Base-by-base conservation (phyloP, 1,284 basidiomycete genomes). In the Vanrija pseudolonga region DNA sequence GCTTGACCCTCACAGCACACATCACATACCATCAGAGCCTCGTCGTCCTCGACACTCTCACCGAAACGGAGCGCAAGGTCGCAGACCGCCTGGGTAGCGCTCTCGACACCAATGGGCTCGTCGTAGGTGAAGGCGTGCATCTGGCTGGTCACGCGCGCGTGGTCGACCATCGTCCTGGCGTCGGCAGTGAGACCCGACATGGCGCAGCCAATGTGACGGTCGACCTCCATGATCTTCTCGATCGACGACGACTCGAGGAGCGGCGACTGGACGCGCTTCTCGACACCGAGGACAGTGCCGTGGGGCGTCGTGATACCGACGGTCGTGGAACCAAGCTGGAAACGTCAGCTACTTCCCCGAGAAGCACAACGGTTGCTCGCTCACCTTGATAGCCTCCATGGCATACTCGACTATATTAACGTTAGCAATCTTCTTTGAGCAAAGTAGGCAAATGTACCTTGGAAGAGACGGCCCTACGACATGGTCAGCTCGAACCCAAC, bases 151-250 rank as follows among this genome's bases (percentile, higher is more conserved):
- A 98, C 92, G 57, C 95, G 85, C n/a, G 95, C 96, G 75, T 98
- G 96, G 82, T 99, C 96, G 76, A 99, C 91, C 90, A 98, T 99
- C 44, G 96, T 99, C 63, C 96, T 84, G 48, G 96, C 96, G 77
- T 98, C 96, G 50, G 96, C 96, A 32, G 92, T 96, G 61, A 99
- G 83, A 49, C 95, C 95, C 53, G 90, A 94, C 93, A 99, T 98
- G 52, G 96, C 96, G 66, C 94, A 97, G 18, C 93, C 96, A 52
- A 99, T 84, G 78, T 99, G 96, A 17, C 78, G 71, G 79, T 99
- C 96, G 68, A 98, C 97, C 80, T 98, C 95, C 94, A 98, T 98
- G 74, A 99, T 98, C 82, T 98, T 98, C 76, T 99, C 96, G 73
- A 99, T 95, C 53, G 92, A 94, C 60, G 85, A 89, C 18, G 90